phyloP scores from a whole-genome alignment of 306 rosid genomes.

The Leucaena leucocephala region DNA sequence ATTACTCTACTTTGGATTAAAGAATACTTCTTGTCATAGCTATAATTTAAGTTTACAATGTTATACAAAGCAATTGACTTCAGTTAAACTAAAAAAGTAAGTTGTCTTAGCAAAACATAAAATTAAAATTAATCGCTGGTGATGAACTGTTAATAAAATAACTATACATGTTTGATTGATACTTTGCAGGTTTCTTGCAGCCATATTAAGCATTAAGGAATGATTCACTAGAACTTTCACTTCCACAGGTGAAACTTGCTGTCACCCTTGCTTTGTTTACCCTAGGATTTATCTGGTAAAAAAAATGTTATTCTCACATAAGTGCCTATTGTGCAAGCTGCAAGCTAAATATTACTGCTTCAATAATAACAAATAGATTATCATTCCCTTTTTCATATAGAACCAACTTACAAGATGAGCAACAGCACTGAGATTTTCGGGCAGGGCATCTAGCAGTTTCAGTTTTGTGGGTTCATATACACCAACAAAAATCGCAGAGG shows the following conservation, averaged over 20 bases:
- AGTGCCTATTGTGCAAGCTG: slow-evolving; percentile 25
- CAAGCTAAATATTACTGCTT: slow-evolving; percentile 2
- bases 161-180: slow-evolving; percentile 6
- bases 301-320: slow-evolving; percentile 7
- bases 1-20: not conserved
- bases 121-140: not conserved
- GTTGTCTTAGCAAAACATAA: not conserved
- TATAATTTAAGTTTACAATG: not conserved
- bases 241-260: not conserved
- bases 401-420: slow-evolving; percentile 74
- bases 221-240: slow-evolving; percentile 2
- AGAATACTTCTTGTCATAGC: not conserved
- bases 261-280: slow-evolving; percentile 26
- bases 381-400: not conserved
- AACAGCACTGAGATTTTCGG: slow-evolving; percentile 70
- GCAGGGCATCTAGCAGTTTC: slow-evolving; percentile 58
- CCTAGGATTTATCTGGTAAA: slow-evolving; percentile 30
- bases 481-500: slow-evolving; percentile 82
- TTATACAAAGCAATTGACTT: not conserved
- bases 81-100: not conserved
- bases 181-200: slow-evolving; percentile 6
- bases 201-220: slow-evolving; percentile 17
- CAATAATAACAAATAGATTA: not conserved
- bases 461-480: slow-evolving; percentile 83
- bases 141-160: not conserved